A percentile compares a stretch with the other conserved stretches of the same genome.
Conservation (phyloP, 805 yeast species). For the Candida taoyuanica region DNA sequence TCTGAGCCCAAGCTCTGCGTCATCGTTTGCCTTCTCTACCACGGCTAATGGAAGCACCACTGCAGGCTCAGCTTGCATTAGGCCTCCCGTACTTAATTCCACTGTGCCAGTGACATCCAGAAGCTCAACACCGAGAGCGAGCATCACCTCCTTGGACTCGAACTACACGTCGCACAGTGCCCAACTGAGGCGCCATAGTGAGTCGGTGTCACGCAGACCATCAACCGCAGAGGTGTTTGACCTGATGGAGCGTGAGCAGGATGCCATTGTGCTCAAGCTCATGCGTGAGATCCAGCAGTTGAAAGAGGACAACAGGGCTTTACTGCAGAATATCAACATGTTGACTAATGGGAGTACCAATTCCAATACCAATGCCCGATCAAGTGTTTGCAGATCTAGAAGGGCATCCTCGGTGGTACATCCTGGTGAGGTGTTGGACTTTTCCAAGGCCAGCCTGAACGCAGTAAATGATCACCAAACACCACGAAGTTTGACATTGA, state of each 20-base stretch:
- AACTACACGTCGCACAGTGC: conserved; percentile 9
- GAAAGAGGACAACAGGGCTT: conserved; percentile 46
- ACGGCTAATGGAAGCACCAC: too few relatives aligned
- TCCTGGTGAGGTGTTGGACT: conserved; percentile 8
- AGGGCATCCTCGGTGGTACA: conserved; percentile 8
- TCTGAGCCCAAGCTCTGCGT: conserved; percentile 7
- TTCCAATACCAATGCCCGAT: conserved; percentile 10
- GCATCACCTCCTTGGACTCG: conserved; percentile 12
- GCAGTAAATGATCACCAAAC: not conserved
- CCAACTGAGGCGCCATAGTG: conserved; percentile 19
- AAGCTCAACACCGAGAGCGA: conserved; percentile 23
- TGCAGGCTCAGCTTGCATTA: too few relatives aligned
- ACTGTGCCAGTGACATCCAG: conserved; percentile 9
- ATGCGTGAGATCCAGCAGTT: conserved; percentile 56
- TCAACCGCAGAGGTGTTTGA: conserved; percentile 49
- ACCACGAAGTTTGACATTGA: not conserved
- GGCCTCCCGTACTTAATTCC: conserved; percentile 11
- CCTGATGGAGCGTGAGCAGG: conserved; percentile 69
- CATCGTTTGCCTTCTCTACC: conserved; percentile 1
- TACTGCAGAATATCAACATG: conserved; percentile 27
- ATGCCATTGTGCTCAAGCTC: conserved; percentile 62
- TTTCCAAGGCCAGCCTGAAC: conserved; percentile 1
- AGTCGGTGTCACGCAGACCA: conserved; percentile 20
- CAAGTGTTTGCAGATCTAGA: conserved; percentile 6
- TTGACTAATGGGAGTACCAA: too few relatives aligned